These are phyloP conservation scores for Aspergillus baeticus DNA, from an alignment of 495 filamentous ascomycete genomes.

Conservation along the genomic window DNA sequence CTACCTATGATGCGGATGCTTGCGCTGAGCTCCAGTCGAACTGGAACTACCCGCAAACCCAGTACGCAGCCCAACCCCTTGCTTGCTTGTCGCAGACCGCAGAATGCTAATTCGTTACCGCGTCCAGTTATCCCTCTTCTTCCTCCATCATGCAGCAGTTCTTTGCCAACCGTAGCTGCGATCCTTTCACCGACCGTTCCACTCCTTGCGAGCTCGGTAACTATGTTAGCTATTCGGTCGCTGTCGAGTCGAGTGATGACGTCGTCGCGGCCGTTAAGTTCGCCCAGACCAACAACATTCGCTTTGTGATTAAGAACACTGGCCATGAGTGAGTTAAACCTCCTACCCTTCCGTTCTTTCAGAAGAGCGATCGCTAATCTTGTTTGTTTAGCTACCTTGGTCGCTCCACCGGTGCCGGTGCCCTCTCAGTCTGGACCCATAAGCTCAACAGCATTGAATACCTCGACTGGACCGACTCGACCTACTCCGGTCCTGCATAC, in stretches of 20 bases:
- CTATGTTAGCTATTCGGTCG: slow-evolving; percentile 54
- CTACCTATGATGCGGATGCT: slow-evolving; percentile 30
- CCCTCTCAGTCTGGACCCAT: slow-evolving; percentile 59
- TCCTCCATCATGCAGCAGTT: slow-evolving; percentile 44
- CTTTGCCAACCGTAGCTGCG: slow-evolving; percentile 52
- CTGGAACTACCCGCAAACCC: slow-evolving; percentile 31
- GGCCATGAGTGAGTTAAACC: slow-evolving; percentile 47
- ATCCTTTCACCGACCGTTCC: slow-evolving; percentile 47
- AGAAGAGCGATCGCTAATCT: neutral
- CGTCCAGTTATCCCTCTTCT: slow-evolving; percentile 27
- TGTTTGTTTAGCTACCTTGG: slow-evolving; percentile 44
- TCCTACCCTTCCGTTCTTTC: neutral
- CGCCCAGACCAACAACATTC: slow-evolving; percentile 56
- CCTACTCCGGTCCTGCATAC: slow-evolving; percentile 52
- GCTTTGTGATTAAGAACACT: slow-evolving; percentile 65
- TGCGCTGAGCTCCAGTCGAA: slow-evolving; percentile 29
- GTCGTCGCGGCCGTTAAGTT: slow-evolving; percentile 46
- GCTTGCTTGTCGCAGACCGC: neutral
- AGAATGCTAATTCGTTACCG: neutral
- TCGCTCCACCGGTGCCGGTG: slow-evolving; percentile 57
- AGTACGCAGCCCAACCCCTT: slow-evolving; percentile 21
- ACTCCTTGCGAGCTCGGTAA: slow-evolving; percentile 56
- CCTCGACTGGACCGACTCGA: slow-evolving; percentile 33
- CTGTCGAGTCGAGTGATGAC: slow-evolving; percentile 37
- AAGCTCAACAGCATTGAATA: slow-evolving; percentile 48